These are phyloP conservation scores for Agroathelia rolfsii DNA, from an alignment of 1,284 basidiomycete species.

Conservation along the genomic window DNA sequence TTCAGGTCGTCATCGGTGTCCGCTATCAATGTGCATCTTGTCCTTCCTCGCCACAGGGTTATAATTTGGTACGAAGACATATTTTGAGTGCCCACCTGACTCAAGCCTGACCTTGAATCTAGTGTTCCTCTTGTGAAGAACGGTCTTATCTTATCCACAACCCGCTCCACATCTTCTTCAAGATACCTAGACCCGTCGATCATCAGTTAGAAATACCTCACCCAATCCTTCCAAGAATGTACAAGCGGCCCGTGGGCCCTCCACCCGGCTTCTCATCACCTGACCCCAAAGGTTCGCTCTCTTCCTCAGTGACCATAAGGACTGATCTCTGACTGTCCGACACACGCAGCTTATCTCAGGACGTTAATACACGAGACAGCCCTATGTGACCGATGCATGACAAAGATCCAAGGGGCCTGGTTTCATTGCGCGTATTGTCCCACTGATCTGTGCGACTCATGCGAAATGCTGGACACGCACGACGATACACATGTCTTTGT, in stretches of 20 bases:
- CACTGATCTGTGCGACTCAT: slow-evolving; percentile 72
- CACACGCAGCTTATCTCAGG: slow-evolving; percentile 52
- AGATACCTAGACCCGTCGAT: slow-evolving; percentile 69
- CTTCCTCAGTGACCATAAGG: slow-evolving; percentile 1
- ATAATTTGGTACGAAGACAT: slow-evolving; percentile 46
- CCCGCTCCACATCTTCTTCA: slow-evolving; percentile 79
- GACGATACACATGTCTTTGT: slow-evolving; percentile 75
- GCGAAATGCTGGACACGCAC: slow-evolving; percentile 72
- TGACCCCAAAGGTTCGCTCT: slow-evolving; percentile 50
- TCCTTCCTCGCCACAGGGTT: slow-evolving; percentile 49
- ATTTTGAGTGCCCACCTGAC: slow-evolving; percentile 4
- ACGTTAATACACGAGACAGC: slow-evolving; percentile 57
- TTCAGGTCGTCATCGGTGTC: slow-evolving; percentile 53
- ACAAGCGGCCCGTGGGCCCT: slow-evolving; percentile 60
- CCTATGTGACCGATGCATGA: slow-evolving; percentile 71
- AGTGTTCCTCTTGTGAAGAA: slow-evolving; percentile 76
- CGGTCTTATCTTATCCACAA: slow-evolving; percentile 73
- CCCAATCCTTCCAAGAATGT: slow-evolving; percentile 66
- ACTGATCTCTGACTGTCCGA: slow-evolving; percentile 1
- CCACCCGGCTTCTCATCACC: slow-evolving; percentile 28
- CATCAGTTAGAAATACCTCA: slow-evolving; percentile 49
- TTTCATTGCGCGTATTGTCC: slow-evolving; percentile 81
- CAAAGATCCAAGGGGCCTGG: slow-evolving; percentile 71
- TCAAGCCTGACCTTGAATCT: slow-evolving; percentile 5
- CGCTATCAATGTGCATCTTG: slow-evolving; percentile 75